phyloP scores from a whole-genome alignment of 2,329 filamentous ascomycete genomes.

The Phaeomoniella chlamydospora region DNA sequence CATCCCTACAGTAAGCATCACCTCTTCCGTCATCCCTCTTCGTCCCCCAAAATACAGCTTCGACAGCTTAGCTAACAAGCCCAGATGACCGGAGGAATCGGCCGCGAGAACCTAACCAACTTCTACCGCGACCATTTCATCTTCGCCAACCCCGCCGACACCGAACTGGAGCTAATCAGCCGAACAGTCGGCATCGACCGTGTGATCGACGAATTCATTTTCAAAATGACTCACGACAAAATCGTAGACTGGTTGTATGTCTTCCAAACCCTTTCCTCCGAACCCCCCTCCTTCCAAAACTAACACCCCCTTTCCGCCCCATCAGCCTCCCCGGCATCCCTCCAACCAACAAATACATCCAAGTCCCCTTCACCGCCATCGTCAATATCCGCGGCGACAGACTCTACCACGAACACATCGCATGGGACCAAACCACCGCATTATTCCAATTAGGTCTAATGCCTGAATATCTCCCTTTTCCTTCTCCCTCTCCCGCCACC shows the following conservation, averaged over 20 bases:
- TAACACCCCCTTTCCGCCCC: not conserved
- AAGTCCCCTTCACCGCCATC: constrained; percentile 49
- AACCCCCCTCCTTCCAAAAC: not conserved
- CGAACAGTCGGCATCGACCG: constrained; percentile 59
- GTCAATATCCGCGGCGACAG: constrained; percentile 56
- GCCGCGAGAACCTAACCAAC: constrained; percentile 43
- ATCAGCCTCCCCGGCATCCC: constrained; percentile 42
- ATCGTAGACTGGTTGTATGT: constrained; percentile 57
- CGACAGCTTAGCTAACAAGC: constrained; percentile 1
- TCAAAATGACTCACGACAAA: constrained; percentile 47
- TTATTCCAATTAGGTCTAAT: constrained; percentile 48
- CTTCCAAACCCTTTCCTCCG: constrained; percentile 1
- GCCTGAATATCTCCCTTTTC: constrained; percentile 50
- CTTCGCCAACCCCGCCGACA: constrained; percentile 55
- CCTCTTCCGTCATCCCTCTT: not conserved
- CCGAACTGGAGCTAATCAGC: constrained; percentile 52
- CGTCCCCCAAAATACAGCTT: not conserved
- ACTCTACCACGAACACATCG: constrained; percentile 56
- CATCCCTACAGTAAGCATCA: constrained; percentile 45
- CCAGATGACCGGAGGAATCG: constrained; percentile 52
- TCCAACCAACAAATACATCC: constrained; percentile 37
- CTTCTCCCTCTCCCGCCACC: constrained; percentile 34
- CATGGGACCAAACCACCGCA: constrained; percentile 53
- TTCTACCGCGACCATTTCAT: constrained; percentile 68
- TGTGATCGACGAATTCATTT: constrained; percentile 57